A percentile compares a stretch with the other conserved stretches of the same genome.
Evolutionary conservation across 1,284 basidiomycete genomes (phyloP).

Genomic region (Trichosporon faecale): DNA sequence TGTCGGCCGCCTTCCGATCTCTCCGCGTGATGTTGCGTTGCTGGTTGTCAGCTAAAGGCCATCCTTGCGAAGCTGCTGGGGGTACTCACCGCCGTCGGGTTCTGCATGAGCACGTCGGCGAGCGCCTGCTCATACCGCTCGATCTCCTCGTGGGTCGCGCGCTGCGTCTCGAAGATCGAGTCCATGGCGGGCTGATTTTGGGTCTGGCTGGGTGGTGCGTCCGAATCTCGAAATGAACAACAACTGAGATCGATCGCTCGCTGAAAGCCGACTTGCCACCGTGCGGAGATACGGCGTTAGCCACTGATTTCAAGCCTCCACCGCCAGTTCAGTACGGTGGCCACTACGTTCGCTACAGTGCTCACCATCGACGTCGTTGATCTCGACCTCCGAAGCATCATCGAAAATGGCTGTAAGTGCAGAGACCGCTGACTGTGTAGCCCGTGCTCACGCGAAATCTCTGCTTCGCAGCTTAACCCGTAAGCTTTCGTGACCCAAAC

Average conservation of each 20-base stretch:
- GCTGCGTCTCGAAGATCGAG: conserved; percentile 85
- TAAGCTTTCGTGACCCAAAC: conserved; percentile 23
- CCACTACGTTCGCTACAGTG: background rate
- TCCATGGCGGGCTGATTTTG: conserved; percentile 60
- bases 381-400: conserved; percentile 12
- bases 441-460: conserved; percentile 22
- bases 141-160: conserved; percentile 91
- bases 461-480: conserved; percentile 43
- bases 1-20: conserved; percentile 81
- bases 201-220: background rate
- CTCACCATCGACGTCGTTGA: conserved; percentile 10
- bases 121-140: conserved; percentile 73
- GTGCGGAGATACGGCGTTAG: conserved; percentile 15
- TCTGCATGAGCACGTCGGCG: conserved; percentile 55
- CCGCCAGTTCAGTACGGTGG: background rate
- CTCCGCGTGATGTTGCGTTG: conserved; percentile 63
- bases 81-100: conserved; percentile 47
- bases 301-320: conserved; percentile 21
- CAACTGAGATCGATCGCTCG: background rate
- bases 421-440: conserved; percentile 36
- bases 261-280: conserved; percentile 17
- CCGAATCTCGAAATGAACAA: background rate
- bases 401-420: conserved; percentile 65
- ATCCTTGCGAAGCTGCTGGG: background rate
- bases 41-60: conserved; percentile 25